Percentiles rank a stretch among this genome's conserved stretches.
Conservation (phyloP, 345 rosid genomes). For the Aquilaria malaccensis region DNA sequence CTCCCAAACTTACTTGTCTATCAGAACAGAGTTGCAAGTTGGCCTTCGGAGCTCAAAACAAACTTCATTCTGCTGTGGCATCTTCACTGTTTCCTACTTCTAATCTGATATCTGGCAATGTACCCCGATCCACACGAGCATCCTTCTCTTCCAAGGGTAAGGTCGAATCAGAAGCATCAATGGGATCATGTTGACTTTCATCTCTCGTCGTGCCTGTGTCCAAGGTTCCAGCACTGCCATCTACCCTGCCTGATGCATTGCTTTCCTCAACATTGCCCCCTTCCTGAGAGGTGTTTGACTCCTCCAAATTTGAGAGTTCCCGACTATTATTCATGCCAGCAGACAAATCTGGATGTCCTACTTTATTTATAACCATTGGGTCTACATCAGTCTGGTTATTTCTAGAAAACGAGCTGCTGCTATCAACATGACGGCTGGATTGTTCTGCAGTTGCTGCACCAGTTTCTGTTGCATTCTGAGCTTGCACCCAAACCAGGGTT, state of each 20-base stretch:
- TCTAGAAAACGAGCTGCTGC: slow-evolving; percentile 12
- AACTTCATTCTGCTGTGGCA: slow-evolving; percentile 36
- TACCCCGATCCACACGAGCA: slow-evolving; percentile 37
- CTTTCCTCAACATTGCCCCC: slow-evolving; percentile 20
- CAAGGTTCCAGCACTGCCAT: slow-evolving; percentile 24
- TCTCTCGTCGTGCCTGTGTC: slow-evolving; percentile 19
- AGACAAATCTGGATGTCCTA: slow-evolving; percentile 13
- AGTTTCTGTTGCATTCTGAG: slow-evolving; percentile 25
- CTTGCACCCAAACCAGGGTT: slow-evolving; percentile 3
- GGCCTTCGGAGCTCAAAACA: slow-evolving; percentile 3
- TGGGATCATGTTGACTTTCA: slow-evolving; percentile 20
- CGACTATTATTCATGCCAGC: background rate
- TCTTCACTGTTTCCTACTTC: slow-evolving; percentile 30
- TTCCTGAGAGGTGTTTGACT: slow-evolving; percentile 29
- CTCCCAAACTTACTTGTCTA: slow-evolving; percentile 10
- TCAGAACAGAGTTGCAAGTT: slow-evolving; percentile 16
- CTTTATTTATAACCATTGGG: slow-evolving; percentile 21
- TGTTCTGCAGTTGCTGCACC: slow-evolving; percentile 22
- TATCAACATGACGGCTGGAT: slow-evolving; percentile 16
- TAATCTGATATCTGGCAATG: slow-evolving; percentile 37
- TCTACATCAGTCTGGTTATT: slow-evolving; percentile 18
- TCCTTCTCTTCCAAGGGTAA: slow-evolving; percentile 39
- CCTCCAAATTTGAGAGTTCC: slow-evolving; percentile 28
- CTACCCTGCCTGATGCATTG: slow-evolving; percentile 23
- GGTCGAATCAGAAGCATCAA: slow-evolving; percentile 30